Conservation (phyloP, 441 rosid species). For the Euphorbia schlechtendalii region DNA sequence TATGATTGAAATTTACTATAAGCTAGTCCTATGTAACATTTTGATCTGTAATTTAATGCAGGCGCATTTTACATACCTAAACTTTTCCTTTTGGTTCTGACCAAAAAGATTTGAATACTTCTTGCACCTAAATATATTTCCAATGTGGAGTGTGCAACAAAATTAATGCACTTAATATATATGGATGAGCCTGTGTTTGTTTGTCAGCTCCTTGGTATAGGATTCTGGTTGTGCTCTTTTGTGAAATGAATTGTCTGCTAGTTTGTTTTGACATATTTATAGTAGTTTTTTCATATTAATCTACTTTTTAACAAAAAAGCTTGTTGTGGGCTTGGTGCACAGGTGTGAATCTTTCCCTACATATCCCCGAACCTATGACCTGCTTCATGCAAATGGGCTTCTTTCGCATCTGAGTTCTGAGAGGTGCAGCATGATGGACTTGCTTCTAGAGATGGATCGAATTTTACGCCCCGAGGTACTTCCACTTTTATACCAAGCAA, state of each 20-base stretch:
- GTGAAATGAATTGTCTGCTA: not conserved
- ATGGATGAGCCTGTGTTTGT: not conserved
- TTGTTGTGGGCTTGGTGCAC: constrained; percentile 21
- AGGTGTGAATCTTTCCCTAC: constrained; percentile 99
- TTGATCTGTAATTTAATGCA: not conserved
- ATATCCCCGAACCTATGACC: constrained; percentile 90
- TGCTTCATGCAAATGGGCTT: constrained; percentile 91
- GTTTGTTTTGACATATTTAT: not conserved
- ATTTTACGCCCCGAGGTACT: constrained; percentile 92
- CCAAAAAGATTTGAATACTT: constrained; percentile 1
- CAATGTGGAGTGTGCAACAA: not conserved
- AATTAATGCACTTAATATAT: not conserved
- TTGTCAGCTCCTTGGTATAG: not conserved
- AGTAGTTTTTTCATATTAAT: not conserved
- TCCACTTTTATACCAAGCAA: not conserved
- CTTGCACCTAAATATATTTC: not conserved
- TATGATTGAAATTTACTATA: not conserved
- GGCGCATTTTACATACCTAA: not conserved
- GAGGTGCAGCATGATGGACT: constrained; percentile 66
- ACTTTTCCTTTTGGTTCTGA: not conserved
- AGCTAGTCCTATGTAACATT: not conserved
- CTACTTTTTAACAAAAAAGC: not conserved
- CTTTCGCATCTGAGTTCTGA: constrained; percentile 61
- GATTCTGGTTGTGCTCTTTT: not conserved
- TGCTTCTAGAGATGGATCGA: constrained; percentile 89